A percentile compares a stretch with the other conserved stretches of the same genome.
These are phyloP conservation scores for Dictyostelium brefeldianum DNA, from an alignment of 78 protist species.

Conservation along the genomic window DNA sequence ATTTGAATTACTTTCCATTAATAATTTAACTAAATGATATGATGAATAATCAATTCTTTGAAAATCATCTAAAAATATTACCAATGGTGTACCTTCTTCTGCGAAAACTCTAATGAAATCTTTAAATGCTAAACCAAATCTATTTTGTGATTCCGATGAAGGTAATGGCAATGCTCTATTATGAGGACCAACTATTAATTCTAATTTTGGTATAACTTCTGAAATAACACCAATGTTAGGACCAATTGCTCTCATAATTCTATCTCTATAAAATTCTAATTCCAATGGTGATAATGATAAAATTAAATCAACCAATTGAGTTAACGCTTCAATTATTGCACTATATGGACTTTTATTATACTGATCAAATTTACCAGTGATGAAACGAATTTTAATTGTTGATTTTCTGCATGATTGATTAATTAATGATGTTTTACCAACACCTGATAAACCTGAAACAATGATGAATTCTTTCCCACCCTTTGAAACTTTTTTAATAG, in stretches of 20 bases:
- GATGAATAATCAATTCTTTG: slow-evolving; percentile 54
- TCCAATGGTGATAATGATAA: slow-evolving; percentile 34
- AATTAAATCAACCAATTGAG: slow-evolving; percentile 38
- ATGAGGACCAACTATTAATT: slow-evolving; percentile 48
- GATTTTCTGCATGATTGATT: slow-evolving; percentile 41
- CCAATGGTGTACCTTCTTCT: slow-evolving; percentile 62
- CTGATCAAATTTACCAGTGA: slow-evolving; percentile 70
- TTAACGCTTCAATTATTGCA: slow-evolving; percentile 67
- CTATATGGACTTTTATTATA: slow-evolving; percentile 77
- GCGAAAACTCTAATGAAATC: slow-evolving; percentile 74
- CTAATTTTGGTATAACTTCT: slow-evolving; percentile 61
- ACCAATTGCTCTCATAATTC: slow-evolving; percentile 38
- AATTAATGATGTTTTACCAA: slow-evolving; percentile 72
- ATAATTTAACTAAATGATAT: slow-evolving; percentile 27
- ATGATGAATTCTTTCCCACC: slow-evolving; percentile 62
- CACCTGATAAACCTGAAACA: slow-evolving; percentile 76
- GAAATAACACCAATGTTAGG: slow-evolving; percentile 55
- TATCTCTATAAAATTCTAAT: slow-evolving; percentile 61
- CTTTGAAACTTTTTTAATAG: slow-evolving; percentile 47
- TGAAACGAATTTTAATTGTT: slow-evolving; percentile 30
- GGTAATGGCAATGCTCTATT: slow-evolving; percentile 40
- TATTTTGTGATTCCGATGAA: slow-evolving; percentile 54
- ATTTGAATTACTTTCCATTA: slow-evolving; percentile 13
- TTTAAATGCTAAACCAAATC: slow-evolving; percentile 67
- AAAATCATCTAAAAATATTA: slow-evolving; percentile 73